These are phyloP conservation scores for Fremontodendron californicum DNA, from an alignment of 345 rosid genomes.

Conservation along the genomic window DNA sequence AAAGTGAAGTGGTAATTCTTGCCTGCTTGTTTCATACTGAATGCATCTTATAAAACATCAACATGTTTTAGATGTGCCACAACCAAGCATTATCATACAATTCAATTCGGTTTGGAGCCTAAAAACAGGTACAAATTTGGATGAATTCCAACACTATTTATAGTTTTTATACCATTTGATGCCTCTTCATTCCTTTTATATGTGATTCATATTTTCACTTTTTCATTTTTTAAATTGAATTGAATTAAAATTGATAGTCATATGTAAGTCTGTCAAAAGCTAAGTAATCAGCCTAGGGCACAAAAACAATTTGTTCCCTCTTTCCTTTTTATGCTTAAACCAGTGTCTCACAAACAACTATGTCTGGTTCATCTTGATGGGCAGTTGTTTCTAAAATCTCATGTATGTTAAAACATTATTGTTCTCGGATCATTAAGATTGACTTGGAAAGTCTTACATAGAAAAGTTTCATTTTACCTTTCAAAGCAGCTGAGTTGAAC, in stretches of 20 bases:
- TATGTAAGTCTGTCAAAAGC: not conserved
- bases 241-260: not conserved
- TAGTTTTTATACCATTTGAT: not conserved
- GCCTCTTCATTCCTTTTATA: not conserved
- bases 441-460: not conserved
- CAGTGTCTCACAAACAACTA: not conserved
- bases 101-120: not conserved
- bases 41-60: not conserved
- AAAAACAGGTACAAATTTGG: not conserved
- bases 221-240: not conserved
- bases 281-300: too few species aligned
- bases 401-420: not conserved
- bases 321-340: not conserved
- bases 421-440: not conserved
- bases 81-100: too few species aligned
- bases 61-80: slow-evolving; percentile 5
- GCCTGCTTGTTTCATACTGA: not conserved
- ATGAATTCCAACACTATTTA: not conserved
- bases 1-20: not conserved
- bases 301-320: too few species aligned
- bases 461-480: not conserved
- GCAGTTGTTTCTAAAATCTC: not conserved
- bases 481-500: not conserved
- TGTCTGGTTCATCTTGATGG: not conserved
- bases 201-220: not conserved